Evolutionary conservation across 2,329 filamentous ascomycete species (phyloP).

Genomic region (Aspergillus awamori): DNA sequence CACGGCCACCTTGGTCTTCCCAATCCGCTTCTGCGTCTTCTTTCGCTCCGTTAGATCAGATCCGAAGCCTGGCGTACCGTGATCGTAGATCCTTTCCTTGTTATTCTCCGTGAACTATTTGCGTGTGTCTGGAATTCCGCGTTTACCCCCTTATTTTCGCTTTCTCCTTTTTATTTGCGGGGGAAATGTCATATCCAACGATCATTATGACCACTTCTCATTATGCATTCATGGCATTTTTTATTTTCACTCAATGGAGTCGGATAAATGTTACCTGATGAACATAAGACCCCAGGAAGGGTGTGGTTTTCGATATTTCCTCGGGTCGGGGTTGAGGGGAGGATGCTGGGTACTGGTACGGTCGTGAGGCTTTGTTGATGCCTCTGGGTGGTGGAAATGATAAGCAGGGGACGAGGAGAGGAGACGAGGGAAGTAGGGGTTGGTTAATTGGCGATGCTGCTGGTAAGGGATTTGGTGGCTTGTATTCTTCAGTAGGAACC

Average conservation of each 20-base stretch:
- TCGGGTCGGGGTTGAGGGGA: constrained; percentile 18
- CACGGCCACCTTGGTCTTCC: constrained; percentile 32
- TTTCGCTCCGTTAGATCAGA: constrained; percentile 39
- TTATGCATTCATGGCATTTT: constrained; percentile 45
- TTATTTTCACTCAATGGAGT: constrained; percentile 28
- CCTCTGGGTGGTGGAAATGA: constrained; percentile 9
- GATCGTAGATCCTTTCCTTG: constrained; percentile 41
- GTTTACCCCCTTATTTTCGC: constrained; percentile 23
- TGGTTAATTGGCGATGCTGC: constrained; percentile 12
- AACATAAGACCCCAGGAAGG: constrained; percentile 21
- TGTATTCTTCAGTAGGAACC: constrained; percentile 19
- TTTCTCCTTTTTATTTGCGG: constrained; percentile 25
- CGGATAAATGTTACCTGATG: constrained; percentile 26
- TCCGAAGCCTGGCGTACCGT: constrained; percentile 43
- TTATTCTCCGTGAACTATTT: constrained; percentile 28
- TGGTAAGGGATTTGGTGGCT: constrained; percentile 8
- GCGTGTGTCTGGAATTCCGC: constrained; percentile 25
- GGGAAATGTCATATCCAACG: constrained; percentile 41
- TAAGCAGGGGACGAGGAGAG: constrained; percentile 4
- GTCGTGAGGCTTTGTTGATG: constrained; percentile 11
- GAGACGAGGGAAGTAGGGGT: background rate
- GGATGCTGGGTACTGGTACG: constrained; percentile 15
- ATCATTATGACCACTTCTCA: constrained; percentile 42
- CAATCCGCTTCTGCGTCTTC: constrained; percentile 30
- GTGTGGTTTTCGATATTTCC: constrained; percentile 12